Conservation (phyloP, 2,329 filamentous ascomycete genomes). For the Colletotrichum zoysiae region DNA sequence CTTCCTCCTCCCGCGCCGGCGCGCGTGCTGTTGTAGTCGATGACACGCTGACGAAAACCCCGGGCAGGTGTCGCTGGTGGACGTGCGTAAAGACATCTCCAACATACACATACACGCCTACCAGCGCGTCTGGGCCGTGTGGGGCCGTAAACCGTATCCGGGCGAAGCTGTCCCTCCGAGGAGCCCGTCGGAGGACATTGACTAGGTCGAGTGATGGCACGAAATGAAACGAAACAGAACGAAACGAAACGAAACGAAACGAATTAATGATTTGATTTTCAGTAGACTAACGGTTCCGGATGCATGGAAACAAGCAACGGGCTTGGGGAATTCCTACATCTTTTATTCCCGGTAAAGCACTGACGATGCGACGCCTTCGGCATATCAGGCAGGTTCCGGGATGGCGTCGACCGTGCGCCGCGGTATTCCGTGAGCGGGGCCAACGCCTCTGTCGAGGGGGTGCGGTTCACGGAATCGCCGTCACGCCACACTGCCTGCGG, state of each 20-base stretch:
- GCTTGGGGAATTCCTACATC: neutral
- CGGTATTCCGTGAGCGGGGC: neutral
- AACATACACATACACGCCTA: conserved; percentile 63
- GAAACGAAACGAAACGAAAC: conserved; percentile 4
- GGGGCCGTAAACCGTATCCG: conserved; percentile 62
- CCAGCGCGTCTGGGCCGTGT: conserved; percentile 62
- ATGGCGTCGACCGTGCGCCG: neutral
- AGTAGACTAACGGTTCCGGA: neutral
- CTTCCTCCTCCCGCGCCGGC: neutral
- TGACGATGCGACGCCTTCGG: neutral
- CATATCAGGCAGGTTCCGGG: neutral
- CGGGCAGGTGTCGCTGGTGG: conserved; percentile 60
- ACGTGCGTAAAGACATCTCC: conserved; percentile 61
- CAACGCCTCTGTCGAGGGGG: neutral
- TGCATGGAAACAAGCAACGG: neutral
- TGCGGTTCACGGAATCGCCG: neutral
- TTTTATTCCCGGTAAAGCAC: neutral
- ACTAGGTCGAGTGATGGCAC: conserved; percentile 11
- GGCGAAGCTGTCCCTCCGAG: conserved; percentile 46
- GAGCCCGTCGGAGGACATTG: neutral
- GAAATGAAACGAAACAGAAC: conserved; percentile 14
- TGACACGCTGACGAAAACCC: conserved; percentile 36
- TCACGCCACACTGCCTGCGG: neutral
- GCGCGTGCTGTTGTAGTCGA: conserved; percentile 5
- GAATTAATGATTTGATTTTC: conserved; percentile 18